A percentile compares a stretch with the other conserved stretches of the same genome.
These are phyloP conservation scores for Cavenderia fasciculata DNA, from an alignment of 78 protist genomes.

Conservation along the genomic window DNA sequence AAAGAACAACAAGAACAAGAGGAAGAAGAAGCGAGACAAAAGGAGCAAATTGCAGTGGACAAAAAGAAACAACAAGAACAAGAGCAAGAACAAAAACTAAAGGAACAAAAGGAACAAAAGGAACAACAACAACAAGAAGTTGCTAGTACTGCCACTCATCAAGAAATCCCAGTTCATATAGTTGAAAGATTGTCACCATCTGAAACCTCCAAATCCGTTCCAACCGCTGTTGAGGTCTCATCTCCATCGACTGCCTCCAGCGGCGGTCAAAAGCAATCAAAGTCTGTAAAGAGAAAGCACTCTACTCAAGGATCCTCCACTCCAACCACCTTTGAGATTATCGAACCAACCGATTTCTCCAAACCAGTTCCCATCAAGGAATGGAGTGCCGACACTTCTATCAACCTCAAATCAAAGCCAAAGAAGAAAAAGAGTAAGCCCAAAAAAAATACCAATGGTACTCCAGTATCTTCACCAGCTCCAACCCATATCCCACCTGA, in stretches of 20 bases:
- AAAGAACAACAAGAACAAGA: background rate
- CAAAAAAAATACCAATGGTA: background rate
- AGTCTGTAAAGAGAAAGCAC: slow-evolving; percentile 70
- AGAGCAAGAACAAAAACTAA: background rate
- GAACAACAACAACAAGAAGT: background rate
- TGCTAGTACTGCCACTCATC: background rate
- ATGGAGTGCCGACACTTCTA: background rate
- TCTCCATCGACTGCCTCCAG: slow-evolving; percentile 16
- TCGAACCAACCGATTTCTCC: slow-evolving; percentile 24
- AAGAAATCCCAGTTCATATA: background rate
- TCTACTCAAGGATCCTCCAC: no score
- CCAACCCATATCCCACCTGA: background rate
- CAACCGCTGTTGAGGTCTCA: background rate
- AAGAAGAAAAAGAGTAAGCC: slow-evolving; percentile 16
- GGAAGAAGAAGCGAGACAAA: background rate
- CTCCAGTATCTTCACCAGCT: background rate
- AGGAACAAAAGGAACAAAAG: slow-evolving; percentile 1
- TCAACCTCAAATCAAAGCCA: slow-evolving; percentile 36
- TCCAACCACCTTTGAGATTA: slow-evolving; percentile 33
- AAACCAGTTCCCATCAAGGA: background rate
- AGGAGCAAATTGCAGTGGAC: background rate
- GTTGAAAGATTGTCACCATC: background rate
- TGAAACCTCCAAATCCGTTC: background rate
- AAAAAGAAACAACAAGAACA: background rate
- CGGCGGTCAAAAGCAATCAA: background rate